A percentile compares a stretch with the other conserved stretches of the same genome.
These are phyloP conservation scores for Cordyceps farinosa DNA, from an alignment of 2,329 filamentous ascomycete genomes.

Conservation along the genomic window DNA sequence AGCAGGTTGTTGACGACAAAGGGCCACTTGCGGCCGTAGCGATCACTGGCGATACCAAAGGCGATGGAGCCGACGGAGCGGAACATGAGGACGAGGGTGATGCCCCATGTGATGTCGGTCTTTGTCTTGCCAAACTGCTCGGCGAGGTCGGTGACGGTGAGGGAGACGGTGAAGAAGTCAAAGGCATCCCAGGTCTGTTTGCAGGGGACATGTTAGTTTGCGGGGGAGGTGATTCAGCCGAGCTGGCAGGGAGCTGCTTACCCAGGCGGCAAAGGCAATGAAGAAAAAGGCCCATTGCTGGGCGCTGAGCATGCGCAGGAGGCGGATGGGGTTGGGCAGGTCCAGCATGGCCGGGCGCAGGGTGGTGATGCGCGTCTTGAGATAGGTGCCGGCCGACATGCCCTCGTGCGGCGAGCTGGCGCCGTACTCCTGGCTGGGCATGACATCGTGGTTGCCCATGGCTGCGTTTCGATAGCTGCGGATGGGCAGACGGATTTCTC, in stretches of 20 bases:
- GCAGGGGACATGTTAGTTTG: not conserved
- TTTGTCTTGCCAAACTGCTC: conserved; percentile 50
- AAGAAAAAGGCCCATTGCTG: conserved; percentile 55
- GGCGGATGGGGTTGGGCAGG: conserved; percentile 49
- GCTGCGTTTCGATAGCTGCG: not conserved
- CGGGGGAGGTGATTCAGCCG: not conserved
- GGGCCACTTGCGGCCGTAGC: conserved; percentile 64
- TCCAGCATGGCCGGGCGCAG: conserved; percentile 56
- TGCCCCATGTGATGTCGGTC: conserved; percentile 61
- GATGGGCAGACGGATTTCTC: not conserved
- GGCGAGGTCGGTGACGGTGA: conserved; percentile 53
- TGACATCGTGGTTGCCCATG: conserved; percentile 17
- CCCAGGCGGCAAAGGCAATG: conserved; percentile 56
- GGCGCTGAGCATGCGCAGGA: conserved; percentile 46
- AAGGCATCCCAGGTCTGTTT: conserved; percentile 59
- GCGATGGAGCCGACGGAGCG: conserved; percentile 52
- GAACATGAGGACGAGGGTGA: conserved; percentile 61
- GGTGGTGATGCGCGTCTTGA: conserved; percentile 50
- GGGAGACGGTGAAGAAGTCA: conserved; percentile 63
- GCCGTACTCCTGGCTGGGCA: conserved; percentile 24
- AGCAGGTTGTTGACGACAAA: conserved; percentile 73
- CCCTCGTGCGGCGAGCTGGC: conserved; percentile 44
- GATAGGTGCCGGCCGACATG: conserved; percentile 47
- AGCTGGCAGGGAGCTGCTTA: conserved; percentile 27
- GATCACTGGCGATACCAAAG: conserved; percentile 54